These are phyloP conservation scores for Microbotryomycetes sp. DNA, from an alignment of 1,284 basidiomycete genomes.

Conservation along the genomic window DNA sequence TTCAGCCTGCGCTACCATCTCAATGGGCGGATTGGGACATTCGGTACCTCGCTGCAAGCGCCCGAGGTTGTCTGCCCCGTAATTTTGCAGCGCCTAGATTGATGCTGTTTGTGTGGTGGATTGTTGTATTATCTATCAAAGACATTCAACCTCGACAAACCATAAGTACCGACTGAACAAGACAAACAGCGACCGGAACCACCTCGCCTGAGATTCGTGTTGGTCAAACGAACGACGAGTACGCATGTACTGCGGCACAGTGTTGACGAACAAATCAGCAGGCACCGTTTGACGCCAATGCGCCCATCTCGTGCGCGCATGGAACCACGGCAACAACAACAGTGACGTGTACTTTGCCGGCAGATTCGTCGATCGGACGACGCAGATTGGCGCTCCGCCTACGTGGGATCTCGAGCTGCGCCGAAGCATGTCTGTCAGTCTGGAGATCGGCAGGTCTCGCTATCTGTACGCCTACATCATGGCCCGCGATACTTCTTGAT, in stretches of 20 bases:
- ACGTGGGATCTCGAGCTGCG: constrained; percentile 11
- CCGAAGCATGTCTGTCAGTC: constrained; percentile 3
- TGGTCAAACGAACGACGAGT: constrained; percentile 64
- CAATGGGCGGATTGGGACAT: constrained; percentile 11
- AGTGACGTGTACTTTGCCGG: constrained; percentile 22
- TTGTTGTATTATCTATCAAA: too few relatives aligned
- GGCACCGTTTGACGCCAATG: not conserved
- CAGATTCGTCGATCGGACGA: constrained; percentile 10
- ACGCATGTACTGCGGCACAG: constrained; percentile 47
- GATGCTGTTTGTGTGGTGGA: too few relatives aligned
- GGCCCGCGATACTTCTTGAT: constrained; percentile 60
- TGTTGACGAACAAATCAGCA: constrained; percentile 26
- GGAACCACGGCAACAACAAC: constrained; percentile 36
- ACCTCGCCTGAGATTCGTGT: constrained; percentile 72
- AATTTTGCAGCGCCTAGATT: too few relatives aligned
- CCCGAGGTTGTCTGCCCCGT: not conserved
- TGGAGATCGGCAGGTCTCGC: too few relatives aligned
- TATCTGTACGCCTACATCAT: too few relatives aligned
- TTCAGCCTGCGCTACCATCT: not conserved
- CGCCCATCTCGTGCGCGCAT: constrained; percentile 47
- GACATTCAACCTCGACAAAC: constrained; percentile 65
- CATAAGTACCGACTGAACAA: constrained; percentile 84
- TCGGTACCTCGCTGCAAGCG: not conserved
- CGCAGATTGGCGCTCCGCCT: constrained; percentile 9
- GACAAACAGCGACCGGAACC: constrained; percentile 85